A percentile compares a stretch with the other conserved stretches of the same genome.
Conservation (phyloP, 2,329 filamentous ascomycete genomes). For the Elsinoe perseae region DNA sequence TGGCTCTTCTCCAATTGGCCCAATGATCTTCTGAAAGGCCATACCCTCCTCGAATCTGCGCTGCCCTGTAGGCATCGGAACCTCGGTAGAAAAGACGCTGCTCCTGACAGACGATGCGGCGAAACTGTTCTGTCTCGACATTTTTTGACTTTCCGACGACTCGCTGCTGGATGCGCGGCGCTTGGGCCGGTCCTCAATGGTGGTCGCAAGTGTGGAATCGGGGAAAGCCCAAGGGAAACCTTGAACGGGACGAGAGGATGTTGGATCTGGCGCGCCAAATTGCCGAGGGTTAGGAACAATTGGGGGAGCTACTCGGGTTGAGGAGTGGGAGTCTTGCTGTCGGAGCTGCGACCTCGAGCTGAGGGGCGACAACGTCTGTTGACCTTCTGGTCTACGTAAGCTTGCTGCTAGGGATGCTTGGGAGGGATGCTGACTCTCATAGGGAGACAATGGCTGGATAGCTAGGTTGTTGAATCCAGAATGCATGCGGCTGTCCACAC, state of each 20-base stretch:
- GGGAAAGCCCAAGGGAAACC: constrained; percentile 80
- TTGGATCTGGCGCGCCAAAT: constrained; percentile 55
- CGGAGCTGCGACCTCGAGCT: constrained; percentile 25
- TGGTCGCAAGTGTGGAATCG: constrained; percentile 50
- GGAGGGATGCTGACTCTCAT: constrained; percentile 68
- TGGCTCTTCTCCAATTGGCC: constrained; percentile 13
- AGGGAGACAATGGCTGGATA: constrained; percentile 60
- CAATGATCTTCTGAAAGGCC: constrained; percentile 17
- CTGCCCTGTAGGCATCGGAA: constrained; percentile 62
- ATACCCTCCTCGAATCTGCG: constrained; percentile 60
- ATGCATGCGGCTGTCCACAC: constrained; percentile 72
- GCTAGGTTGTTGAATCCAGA: constrained; percentile 62
- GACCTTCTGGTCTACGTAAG: constrained; percentile 47
- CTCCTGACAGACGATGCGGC: constrained; percentile 71
- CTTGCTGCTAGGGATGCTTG: constrained; percentile 66
- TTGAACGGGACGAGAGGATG: constrained; percentile 69
- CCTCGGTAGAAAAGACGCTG: constrained; percentile 70
- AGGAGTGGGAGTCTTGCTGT: constrained; percentile 32
- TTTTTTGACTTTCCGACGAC: constrained; percentile 39
- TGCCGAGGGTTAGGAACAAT: constrained; percentile 62
- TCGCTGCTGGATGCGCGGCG: constrained; percentile 42
- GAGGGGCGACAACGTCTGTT: constrained; percentile 40
- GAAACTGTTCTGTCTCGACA: constrained; percentile 66
- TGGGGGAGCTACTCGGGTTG: constrained; percentile 60
- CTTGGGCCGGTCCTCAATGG: constrained; percentile 38